A percentile compares a stretch with the other conserved stretches of the same genome.
Conservation (phyloP, 345 rosid genomes). For the Bruguiera gymnorhiza region DNA sequence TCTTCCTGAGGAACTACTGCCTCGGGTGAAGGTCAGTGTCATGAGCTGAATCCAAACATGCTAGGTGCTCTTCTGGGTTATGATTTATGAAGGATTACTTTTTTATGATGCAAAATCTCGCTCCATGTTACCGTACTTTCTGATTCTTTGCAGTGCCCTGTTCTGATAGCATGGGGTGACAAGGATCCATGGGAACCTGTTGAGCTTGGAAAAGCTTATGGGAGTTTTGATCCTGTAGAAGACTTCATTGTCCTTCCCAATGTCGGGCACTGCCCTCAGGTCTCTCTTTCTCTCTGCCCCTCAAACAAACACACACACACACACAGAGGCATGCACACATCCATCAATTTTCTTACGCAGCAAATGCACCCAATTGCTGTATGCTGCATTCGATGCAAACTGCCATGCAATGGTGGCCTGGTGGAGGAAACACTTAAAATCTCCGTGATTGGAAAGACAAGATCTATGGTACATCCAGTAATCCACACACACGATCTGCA, state of each 20-base stretch:
- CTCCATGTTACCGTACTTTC: not conserved
- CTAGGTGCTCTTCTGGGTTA: not conserved
- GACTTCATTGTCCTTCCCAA: conserved; percentile 71
- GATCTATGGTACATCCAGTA: too few species aligned
- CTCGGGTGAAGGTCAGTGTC: conserved; percentile 59
- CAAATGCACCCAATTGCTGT: not conserved
- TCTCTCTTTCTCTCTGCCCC: conserved; percentile 25
- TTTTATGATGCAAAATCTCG: not conserved
- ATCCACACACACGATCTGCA: too few species aligned
- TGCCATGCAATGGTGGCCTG: too few species aligned
- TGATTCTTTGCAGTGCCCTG: conserved; percentile 58
- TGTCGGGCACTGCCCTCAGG: conserved; percentile 97
- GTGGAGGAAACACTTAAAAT: too few species aligned
- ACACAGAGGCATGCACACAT: not conserved
- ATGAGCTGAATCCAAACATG: not conserved
- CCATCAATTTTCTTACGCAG: not conserved
- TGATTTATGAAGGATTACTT: not conserved
- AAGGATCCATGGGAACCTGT: conserved; percentile 97
- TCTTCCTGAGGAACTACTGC: conserved; percentile 85
- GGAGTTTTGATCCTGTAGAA: conserved; percentile 57
- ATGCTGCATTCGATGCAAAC: conserved; percentile 4
- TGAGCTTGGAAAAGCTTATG: conserved; percentile 65
- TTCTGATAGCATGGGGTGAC: conserved; percentile 89
- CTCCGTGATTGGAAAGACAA: too few species aligned
- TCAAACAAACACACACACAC: not conserved